Base-by-base conservation (phyloP, 306 rosid genomes). In the Nissolia schottii region DNA sequence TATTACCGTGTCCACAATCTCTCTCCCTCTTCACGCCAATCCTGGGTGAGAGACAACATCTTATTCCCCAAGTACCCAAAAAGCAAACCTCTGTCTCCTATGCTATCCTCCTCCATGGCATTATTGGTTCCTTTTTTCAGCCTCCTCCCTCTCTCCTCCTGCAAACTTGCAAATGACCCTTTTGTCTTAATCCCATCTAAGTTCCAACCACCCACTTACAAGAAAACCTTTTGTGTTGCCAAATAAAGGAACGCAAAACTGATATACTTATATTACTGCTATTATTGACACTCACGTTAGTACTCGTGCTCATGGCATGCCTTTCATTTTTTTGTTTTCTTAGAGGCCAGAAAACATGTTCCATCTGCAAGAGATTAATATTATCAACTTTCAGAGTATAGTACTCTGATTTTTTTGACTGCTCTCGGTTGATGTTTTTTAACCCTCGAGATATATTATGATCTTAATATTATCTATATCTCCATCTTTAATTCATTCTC, bases 61-160 rank as follows among this genome's bases (percentile, higher is more conserved):
- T 90, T 85, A 88, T 93, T 90, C 98, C 82, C 84, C 86, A 87
- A 87, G 91, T 91, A 85, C 91, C 89, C 89, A 85, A 91, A 90
- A 93, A 85, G 96, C 88, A 93, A 77, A 64, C 28, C 81, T 79
- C 82, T 88, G 92, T 93, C 98, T 88, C 86, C 87, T 82, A 81
- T 86, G 11, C 73, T n/a, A n/a, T n/a, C n/a, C n/a, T n/a, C n/a
- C 85, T 80, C 58, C 81, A 66, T 40, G 65, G 86, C 85, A 88
- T 90, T 85, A 86, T 88, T 86, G 86, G 77, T 56, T 20, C 35
- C 82, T 80, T 75, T 87, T 72, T 82, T n/a, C 79, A 50, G 37
- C 77, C 53, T 5, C 2, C 2, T 29, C 6, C 34, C 78, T 74
- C 60, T 70, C 77, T 28, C 74, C 32, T 18, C 70, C 79, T 58